Conservation (phyloP, 2,329 filamentous ascomycete species). For the Arachnomyces sp. region DNA sequence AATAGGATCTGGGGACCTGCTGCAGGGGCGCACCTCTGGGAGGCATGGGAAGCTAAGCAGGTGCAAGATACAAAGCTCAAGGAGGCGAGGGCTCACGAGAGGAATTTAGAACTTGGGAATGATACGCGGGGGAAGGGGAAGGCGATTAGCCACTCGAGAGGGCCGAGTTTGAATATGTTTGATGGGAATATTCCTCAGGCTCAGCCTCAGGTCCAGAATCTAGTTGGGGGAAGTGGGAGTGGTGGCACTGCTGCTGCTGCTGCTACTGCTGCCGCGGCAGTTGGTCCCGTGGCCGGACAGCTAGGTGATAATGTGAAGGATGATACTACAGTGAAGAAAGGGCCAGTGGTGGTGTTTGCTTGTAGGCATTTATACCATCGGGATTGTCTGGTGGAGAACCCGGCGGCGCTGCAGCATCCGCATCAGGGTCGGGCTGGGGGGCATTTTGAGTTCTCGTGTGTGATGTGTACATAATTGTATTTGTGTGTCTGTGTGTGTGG, state of each 20-base stretch:
- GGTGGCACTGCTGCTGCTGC: neutral
- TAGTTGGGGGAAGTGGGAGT: neutral
- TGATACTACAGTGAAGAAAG: constrained; percentile 6
- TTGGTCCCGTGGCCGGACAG: no score
- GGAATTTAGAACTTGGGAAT: constrained; percentile 18
- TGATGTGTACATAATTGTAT: constrained; percentile 28
- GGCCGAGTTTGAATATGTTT: constrained; percentile 1
- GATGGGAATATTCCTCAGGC: constrained; percentile 13
- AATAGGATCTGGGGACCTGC: constrained; percentile 82
- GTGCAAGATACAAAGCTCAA: constrained; percentile 24
- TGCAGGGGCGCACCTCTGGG: constrained; percentile 66
- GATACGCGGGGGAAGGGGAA: constrained; percentile 32
- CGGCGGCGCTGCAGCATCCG: constrained; percentile 11
- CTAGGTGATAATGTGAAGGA: neutral
- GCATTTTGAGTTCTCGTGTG: constrained; percentile 25
- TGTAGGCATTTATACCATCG: constrained; percentile 43
- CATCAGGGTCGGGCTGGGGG: constrained; percentile 18
- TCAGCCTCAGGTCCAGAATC: constrained; percentile 12
- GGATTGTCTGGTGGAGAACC: constrained; percentile 31
- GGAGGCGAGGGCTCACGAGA: constrained; percentile 21
- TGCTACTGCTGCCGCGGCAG: no score
- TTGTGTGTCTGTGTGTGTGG: constrained; percentile 6
- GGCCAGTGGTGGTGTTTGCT: constrained; percentile 38
- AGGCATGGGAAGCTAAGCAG: constrained; percentile 64
- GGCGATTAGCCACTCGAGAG: constrained; percentile 20